These are phyloP conservation scores for Acanthamoeba castellanii DNA, from an alignment of 208 protist genomes.

Conservation along the genomic window DNA sequence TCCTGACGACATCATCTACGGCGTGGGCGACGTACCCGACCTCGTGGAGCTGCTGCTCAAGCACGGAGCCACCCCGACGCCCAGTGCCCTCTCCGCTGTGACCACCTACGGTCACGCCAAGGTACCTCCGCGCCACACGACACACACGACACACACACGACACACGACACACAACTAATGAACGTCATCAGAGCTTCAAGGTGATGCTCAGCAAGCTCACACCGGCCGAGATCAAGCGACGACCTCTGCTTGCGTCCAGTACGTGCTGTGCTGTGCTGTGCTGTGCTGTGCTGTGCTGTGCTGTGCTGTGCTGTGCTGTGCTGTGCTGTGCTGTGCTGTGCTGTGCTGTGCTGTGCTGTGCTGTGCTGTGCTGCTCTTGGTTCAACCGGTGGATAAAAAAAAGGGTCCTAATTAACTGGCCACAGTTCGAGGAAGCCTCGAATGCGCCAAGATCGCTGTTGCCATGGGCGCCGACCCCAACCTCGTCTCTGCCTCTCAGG, in stretches of 20 bases:
- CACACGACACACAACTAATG: not conserved
- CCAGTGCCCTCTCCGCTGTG: not conserved
- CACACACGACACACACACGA: not conserved
- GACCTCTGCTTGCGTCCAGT: not conserved
- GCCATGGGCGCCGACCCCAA: conserved; percentile 30
- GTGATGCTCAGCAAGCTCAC: not conserved
- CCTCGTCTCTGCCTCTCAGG: conserved; percentile 13
- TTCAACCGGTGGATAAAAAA: too few relatives aligned
- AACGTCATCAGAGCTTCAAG: not conserved
- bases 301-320: too few relatives aligned
- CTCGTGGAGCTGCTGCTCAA: conserved; percentile 27
- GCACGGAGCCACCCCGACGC: conserved; percentile 9
- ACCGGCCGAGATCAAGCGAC: conserved; percentile 40
- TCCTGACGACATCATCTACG: conserved; percentile 4
- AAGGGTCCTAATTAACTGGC: not conserved
- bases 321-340: too few relatives aligned
- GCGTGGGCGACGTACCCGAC: not conserved
- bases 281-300: not conserved
- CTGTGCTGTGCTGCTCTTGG: too few relatives aligned
- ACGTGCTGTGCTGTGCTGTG: not conserved
- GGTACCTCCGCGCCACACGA: not conserved
- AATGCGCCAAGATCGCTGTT: conserved; percentile 39
- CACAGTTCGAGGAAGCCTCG: conserved; percentile 22
- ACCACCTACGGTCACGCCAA: conserved; percentile 18
- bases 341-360: too few relatives aligned